Conservation (phyloP, 768 basidiomycete species). For the Tulasnella sp. region DNA sequence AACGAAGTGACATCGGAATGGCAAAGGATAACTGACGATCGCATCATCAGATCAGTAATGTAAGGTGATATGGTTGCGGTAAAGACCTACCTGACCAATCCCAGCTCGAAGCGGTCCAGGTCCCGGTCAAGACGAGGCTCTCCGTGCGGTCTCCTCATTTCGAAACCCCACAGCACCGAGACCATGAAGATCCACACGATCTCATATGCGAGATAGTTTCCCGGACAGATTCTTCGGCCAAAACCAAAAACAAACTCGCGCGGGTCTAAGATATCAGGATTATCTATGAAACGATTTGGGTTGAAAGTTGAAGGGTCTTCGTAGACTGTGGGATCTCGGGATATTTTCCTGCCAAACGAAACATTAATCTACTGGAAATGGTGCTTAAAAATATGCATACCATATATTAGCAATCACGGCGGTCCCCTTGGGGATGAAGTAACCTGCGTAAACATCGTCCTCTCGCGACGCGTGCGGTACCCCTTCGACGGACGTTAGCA, state of each 20-base stretch:
- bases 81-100: neutral
- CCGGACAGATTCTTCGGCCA: slow-evolving; percentile 16
- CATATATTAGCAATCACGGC: neutral
- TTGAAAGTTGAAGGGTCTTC: neutral
- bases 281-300: neutral
- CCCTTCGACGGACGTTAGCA: neutral
- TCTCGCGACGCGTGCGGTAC: neutral
- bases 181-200: neutral
- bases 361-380: too few relatives aligned
- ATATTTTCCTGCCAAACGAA: neutral
- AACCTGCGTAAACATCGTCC: neutral
- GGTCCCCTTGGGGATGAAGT: neutral
- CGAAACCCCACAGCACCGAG: neutral
- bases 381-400: neutral
- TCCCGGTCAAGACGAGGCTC: neutral
- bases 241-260: slow-evolving; percentile 1
- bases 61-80: neutral
- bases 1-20: neutral
- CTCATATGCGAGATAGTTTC: neutral
- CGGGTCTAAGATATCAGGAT: slow-evolving; percentile 1
- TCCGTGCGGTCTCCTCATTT: neutral
- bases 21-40: neutral
- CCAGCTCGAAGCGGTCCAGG: neutral
- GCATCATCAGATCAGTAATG: neutral
- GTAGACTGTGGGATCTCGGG: neutral